Evolutionary conservation across 306 rosid genomes (phyloP).

Genomic region (Cucumis hystrix): DNA sequence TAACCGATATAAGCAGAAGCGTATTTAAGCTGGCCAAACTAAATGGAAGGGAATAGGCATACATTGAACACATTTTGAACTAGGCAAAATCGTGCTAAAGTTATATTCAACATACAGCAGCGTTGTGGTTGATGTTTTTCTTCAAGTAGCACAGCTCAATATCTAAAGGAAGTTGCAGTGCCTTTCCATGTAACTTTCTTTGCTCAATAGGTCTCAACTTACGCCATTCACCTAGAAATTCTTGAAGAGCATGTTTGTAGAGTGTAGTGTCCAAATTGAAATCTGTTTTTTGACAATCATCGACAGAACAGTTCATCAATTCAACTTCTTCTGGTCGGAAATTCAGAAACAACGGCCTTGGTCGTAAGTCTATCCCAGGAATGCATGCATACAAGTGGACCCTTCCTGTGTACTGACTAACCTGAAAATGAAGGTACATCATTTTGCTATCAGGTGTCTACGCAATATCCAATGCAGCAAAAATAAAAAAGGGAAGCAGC

Average conservation of each 20-base stretch:
- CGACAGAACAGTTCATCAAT: constrained; percentile 25
- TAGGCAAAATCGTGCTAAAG: constrained; percentile 11
- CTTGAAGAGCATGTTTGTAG: constrained; percentile 35
- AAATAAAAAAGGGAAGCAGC: not conserved
- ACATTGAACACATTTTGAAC: not conserved
- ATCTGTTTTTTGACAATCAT: constrained; percentile 18
- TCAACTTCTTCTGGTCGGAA: constrained; percentile 82
- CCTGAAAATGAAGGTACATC: constrained; percentile 32
- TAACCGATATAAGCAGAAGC: not conserved
- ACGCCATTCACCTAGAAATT: constrained; percentile 66
- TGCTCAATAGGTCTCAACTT: constrained; percentile 67
- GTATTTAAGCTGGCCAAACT: not conserved
- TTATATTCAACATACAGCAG: constrained; percentile 29
- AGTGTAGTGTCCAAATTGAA: constrained; percentile 26
- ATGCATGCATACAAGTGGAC: constrained; percentile 80
- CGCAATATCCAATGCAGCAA: not conserved
- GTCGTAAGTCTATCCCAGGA: constrained; percentile 62
- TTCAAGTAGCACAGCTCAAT: constrained; percentile 66
- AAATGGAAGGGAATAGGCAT: not conserved
- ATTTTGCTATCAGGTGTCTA: not conserved
- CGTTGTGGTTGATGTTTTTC: constrained; percentile 66
- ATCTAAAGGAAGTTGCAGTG: constrained; percentile 74
- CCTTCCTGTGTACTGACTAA: constrained; percentile 86
- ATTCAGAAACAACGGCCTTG: constrained; percentile 66
- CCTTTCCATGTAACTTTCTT: constrained; percentile 66